A percentile compares a stretch with the other conserved stretches of the same genome.
Conservation (phyloP, 2,329 filamentous ascomycete species). For the Helotiales sp. region DNA sequence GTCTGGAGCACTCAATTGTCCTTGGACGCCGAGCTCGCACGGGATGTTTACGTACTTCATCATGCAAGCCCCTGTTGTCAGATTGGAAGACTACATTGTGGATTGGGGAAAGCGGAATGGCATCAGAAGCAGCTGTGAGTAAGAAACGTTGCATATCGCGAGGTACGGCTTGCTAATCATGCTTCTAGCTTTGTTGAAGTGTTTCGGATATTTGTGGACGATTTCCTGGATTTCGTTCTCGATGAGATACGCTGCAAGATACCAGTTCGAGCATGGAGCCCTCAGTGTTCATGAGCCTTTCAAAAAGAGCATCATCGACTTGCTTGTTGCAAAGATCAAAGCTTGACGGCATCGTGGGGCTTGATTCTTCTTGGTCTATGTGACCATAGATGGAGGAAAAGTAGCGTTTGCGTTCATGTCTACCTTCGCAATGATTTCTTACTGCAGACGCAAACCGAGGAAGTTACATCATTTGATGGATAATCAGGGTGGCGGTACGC, state of each 20-base stretch:
- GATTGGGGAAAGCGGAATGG: slow-evolving; percentile 8
- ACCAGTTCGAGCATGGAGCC: slow-evolving; percentile 17
- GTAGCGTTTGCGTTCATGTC: no score
- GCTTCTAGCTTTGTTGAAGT: background rate
- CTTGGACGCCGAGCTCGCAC: slow-evolving; percentile 13
- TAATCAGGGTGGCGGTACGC: background rate
- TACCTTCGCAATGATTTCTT: no score
- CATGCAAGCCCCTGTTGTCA: slow-evolving; percentile 16
- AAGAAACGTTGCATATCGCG: background rate
- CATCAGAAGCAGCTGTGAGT: slow-evolving; percentile 4
- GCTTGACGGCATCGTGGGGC: no score
- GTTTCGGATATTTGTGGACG: slow-evolving; percentile 12
- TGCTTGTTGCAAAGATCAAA: background rate
- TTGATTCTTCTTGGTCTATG: no score
- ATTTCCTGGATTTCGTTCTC: slow-evolving; percentile 17
- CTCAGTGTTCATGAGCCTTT: background rate
- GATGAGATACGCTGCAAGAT: slow-evolving; percentile 21
- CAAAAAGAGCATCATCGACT: background rate
- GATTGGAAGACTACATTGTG: slow-evolving; percentile 14
- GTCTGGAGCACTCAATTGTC: slow-evolving; percentile 10
- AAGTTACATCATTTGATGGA: no score
- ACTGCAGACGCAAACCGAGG: no score
- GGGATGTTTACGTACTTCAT: slow-evolving; percentile 23
- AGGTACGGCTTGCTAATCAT: background rate
- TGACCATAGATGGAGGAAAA: no score